Evolutionary conservation across 108 stramenopile genomes (phyloP).

Genomic region (Pseudonitzschia multistriata): DNA sequence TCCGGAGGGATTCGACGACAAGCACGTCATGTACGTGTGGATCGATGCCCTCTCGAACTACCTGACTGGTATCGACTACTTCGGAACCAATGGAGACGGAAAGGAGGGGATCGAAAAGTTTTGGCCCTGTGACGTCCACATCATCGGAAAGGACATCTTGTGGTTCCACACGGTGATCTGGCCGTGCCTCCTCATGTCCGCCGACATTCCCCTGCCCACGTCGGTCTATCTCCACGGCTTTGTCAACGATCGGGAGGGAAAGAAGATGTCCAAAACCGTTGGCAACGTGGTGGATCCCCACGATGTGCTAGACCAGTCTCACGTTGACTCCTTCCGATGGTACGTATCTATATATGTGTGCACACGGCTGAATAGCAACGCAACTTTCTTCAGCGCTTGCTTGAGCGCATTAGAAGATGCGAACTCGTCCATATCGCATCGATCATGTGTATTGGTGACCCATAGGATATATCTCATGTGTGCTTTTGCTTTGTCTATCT

Average conservation of each 20-base stretch:
- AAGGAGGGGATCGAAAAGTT: constrained; percentile 58
- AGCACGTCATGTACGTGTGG: constrained; percentile 99
- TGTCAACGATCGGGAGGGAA: constrained; percentile 94
- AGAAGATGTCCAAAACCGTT: constrained; percentile 98
- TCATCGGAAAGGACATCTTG: constrained; percentile 98
- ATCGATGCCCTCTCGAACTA: constrained; percentile 98
- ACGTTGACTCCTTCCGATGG: constrained; percentile 95
- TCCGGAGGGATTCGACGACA: constrained; percentile 87
- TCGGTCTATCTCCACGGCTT: constrained; percentile 97
- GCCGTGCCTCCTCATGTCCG: constrained; percentile 98
- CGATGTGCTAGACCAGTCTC: constrained; percentile 85
- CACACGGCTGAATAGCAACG: not conserved
- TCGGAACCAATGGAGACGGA: constrained; percentile 59
- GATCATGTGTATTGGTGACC: not conserved
- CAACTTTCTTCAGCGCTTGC: no score
- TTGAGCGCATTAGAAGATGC: no score
- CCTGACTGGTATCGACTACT: constrained; percentile 85
- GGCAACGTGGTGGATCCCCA: constrained; percentile 98
- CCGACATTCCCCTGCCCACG: constrained; percentile 86
- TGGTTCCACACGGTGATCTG: constrained; percentile 99
- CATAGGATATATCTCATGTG: not conserved
- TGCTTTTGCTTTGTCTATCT: not conserved
- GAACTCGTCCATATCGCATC: not conserved
- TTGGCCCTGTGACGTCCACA: constrained; percentile 96
- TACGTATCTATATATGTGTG: constrained; percentile 33